These are phyloP conservation scores for Vigna reflexopilosa DNA, from an alignment of 306 rosid species.

Conservation along the genomic window DNA sequence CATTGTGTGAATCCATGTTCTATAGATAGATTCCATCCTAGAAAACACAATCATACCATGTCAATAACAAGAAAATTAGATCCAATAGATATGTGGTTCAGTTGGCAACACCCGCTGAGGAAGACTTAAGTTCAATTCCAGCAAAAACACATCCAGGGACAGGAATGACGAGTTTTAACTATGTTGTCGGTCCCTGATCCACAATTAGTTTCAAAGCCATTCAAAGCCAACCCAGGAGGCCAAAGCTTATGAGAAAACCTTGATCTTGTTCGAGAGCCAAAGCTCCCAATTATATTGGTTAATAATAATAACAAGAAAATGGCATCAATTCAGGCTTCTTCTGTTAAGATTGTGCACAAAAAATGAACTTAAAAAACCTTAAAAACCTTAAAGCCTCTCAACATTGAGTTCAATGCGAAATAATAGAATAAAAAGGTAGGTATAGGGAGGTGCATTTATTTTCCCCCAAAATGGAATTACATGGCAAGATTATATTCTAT, in stretches of 20 bases:
- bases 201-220: background rate
- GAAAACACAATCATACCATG: conserved; percentile 30
- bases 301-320: background rate
- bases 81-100: background rate
- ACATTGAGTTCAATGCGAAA: background rate
- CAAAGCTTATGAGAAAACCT: background rate
- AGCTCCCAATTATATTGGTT: background rate
- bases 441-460: conserved; percentile 5
- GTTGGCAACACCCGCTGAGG: background rate
- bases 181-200: background rate
- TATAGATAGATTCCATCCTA: conserved; percentile 91
- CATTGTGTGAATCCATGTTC: conserved; percentile 78
- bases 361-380: conserved; percentile 12
- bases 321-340: background rate
- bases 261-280: background rate
- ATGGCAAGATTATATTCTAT: background rate
- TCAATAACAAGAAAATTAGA: conserved; percentile 32
- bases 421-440: background rate
- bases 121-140: no score
- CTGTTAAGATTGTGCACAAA: background rate
- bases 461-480: conserved; percentile 6
- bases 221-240: background rate
- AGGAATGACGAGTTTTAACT: no score
- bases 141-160: no score
- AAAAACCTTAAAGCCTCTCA: conserved; percentile 13